These are phyloP conservation scores for Colletotrichum tamarilloi DNA, from an alignment of 2,329 filamentous ascomycete species.

Conservation along the genomic window DNA sequence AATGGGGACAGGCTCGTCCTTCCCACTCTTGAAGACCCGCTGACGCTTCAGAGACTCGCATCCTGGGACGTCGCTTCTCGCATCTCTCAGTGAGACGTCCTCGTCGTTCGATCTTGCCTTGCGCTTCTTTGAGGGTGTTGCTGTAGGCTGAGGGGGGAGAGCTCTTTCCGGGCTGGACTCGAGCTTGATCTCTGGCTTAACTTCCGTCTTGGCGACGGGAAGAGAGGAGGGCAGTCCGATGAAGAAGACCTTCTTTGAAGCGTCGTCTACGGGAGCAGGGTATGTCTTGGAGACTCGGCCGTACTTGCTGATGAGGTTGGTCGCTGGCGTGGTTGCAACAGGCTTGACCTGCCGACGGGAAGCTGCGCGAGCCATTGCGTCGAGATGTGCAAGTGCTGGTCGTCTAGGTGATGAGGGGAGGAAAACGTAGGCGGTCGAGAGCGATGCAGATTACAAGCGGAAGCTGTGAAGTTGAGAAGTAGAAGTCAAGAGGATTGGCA, in stretches of 20 bases:
- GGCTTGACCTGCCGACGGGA: slow-evolving; percentile 34
- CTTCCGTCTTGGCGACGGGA: slow-evolving; percentile 18
- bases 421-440: not conserved
- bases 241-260: slow-evolving; percentile 32
- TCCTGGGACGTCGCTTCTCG: not conserved
- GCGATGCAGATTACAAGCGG: not conserved
- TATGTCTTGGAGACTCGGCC: slow-evolving; percentile 33
- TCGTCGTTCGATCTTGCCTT: slow-evolving; percentile 29
- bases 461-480: slow-evolving; percentile 5
- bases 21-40: slow-evolving; percentile 21
- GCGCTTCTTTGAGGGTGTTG: slow-evolving; percentile 31
- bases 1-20: slow-evolving; percentile 34
- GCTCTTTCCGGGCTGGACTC: slow-evolving; percentile 18
- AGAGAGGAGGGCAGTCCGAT: slow-evolving; percentile 28
- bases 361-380: slow-evolving; percentile 36
- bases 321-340: slow-evolving; percentile 11
- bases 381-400: slow-evolving; percentile 2
- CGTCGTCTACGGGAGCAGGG: not conserved
- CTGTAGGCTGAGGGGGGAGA: not conserved
- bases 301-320: slow-evolving; percentile 36
- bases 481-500: not conserved
- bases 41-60: slow-evolving; percentile 29
- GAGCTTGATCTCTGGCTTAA: slow-evolving; percentile 10
- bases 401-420: not conserved
- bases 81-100: not conserved